phyloP scores from a whole-genome alignment of 768 basidiomycete species.

The Agaricus sinodeliciosus region DNA sequence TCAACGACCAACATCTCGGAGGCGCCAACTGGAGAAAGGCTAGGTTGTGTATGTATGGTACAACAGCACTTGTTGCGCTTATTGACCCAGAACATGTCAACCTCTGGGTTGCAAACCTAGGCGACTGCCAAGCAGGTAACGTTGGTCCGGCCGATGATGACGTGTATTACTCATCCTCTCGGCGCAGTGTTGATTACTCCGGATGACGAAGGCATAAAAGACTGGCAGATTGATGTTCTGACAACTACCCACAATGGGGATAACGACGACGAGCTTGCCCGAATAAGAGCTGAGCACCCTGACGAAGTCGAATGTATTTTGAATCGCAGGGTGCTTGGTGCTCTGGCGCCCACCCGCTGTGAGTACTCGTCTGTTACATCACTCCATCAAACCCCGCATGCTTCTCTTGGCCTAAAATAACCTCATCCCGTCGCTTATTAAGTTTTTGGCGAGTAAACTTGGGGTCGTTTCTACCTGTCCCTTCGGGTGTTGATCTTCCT shows the following conservation, averaged over 20 bases:
- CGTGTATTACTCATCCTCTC: neutral
- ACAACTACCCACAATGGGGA: slow-evolving; percentile 69
- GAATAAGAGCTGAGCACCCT: slow-evolving; percentile 59
- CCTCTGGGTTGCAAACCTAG: slow-evolving; percentile 76
- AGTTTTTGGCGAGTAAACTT: neutral
- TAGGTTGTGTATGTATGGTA: slow-evolving; percentile 72
- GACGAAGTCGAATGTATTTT: slow-evolving; percentile 62
- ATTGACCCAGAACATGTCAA: slow-evolving; percentile 63
- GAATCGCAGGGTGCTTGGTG: slow-evolving; percentile 66
- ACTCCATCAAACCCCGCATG: slow-evolving; percentile 10
- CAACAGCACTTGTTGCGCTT: slow-evolving; percentile 68
- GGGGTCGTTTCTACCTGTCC: neutral
- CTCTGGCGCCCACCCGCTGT: slow-evolving; percentile 76
- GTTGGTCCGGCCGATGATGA: slow-evolving; percentile 19
- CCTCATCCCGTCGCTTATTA: neutral
- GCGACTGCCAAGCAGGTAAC: slow-evolving; percentile 72
- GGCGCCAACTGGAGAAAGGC: slow-evolving; percentile 60
- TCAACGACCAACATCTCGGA: slow-evolving; percentile 57
- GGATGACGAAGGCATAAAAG: slow-evolving; percentile 28
- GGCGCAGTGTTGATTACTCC: slow-evolving; percentile 6
- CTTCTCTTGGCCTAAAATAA: slow-evolving; percentile 5
- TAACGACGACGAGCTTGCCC: slow-evolving; percentile 58
- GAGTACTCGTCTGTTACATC: slow-evolving; percentile 22
- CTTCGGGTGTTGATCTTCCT: neutral
- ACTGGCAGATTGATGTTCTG: slow-evolving; percentile 55